Evolutionary conservation across 169 alveolate species (phyloP).

Genomic region (Cryptosporidium meleagridis): DNA sequence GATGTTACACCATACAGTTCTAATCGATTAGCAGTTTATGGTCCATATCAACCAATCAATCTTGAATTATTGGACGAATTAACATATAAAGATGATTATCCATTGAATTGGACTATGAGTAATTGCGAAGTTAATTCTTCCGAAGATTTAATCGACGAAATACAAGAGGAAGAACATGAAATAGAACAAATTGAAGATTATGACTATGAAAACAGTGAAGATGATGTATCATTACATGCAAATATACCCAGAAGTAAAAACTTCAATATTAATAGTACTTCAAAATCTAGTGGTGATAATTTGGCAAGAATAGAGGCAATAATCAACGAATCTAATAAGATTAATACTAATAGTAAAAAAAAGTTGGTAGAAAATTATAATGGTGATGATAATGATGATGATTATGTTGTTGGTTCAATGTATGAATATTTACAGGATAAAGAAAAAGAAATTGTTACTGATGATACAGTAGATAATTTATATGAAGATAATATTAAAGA

Average conservation of each 20-base stretch:
- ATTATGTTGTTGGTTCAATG: conserved; percentile 10
- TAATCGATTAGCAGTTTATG: conserved; percentile 41
- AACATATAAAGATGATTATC: conserved; percentile 57
- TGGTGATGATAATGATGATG: neutral
- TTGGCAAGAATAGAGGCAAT: neutral
- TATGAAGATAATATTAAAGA: neutral
- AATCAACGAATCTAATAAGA: neutral
- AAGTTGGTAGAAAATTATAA: neutral
- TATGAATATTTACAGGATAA: conserved; percentile 5
- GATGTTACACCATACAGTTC: neutral
- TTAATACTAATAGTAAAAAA: neutral
- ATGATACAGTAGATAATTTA: neutral
- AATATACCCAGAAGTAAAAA: no score
- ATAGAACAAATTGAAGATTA: neutral
- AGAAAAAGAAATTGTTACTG: neutral
- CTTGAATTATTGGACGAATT: conserved; percentile 59
- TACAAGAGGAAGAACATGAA: neutral
- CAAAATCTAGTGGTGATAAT: neutral
- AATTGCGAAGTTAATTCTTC: neutral
- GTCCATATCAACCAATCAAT: conserved; percentile 63
- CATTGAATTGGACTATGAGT: conserved; percentile 53
- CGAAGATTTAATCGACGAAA: neutral
- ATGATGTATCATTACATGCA: neutral
- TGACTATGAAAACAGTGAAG: neutral
- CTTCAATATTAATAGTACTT: neutral